Evolutionary conservation across 1,284 basidiomycete genomes (phyloP), one percentile per base, ranked within the genome.

Genomic region (Albatrellus sp.): DNA sequence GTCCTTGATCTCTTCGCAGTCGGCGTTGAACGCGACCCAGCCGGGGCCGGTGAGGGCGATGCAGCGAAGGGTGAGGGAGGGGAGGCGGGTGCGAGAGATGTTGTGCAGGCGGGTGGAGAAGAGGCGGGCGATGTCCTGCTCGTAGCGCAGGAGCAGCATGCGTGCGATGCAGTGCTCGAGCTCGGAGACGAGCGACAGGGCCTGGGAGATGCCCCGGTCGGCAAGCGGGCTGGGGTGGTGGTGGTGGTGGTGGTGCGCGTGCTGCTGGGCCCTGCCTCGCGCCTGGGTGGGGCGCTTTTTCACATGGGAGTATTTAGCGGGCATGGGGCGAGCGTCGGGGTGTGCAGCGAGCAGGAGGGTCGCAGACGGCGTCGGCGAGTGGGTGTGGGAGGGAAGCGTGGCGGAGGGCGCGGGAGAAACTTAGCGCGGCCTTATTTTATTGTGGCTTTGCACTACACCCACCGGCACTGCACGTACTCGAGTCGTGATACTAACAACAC

Each of bases 301-400:
- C n/a, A 77, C 72, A 58, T 80, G 77, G 14, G 78, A 79, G 60
- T 80, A 79, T 53, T 80, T 80, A 29, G 76, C 70, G 12, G 78
- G 75, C 78, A 80, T 80, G 11, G 44, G 24, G 24, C 24, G 24
- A 24, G 24, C 3, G 4, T 24, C 3, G 24, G 7, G 24, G 24
- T 24, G 7, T 24, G 24, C 7, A 24, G 24, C n/a, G n/a, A n/a
- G 7, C 7, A 4, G 24, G 24, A 24, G 24, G 24, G 4, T 7
- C 7, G 24, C 24, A 24, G 24, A 24, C 24, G 7, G 24, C 24
- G 7, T 4, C 4, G 24, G 24, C 7, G 24, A 4, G 24, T 24
- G 24, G 4, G 24, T 24, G 24, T 7, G 24, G 7, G 24, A 7
- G 24, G 24, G 24, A 24, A 3, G 3, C 4, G 24, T 24, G 24